These are phyloP conservation scores for Alternaria sp. DNA, from an alignment of 2,329 filamentous ascomycete genomes.

Conservation along the genomic window DNA sequence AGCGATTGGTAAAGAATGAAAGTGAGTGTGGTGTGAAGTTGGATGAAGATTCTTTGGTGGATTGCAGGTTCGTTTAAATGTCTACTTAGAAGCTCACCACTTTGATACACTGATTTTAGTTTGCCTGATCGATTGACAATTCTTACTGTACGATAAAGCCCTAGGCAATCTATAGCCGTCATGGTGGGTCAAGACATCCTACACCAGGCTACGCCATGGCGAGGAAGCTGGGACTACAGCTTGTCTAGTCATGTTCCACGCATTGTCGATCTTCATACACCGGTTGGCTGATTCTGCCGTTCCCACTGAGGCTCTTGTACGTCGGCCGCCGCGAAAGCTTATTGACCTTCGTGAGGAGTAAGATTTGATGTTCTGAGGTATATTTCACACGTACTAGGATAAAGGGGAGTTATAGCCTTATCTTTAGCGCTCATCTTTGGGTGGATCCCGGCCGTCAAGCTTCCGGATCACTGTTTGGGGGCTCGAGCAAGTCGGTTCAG, in stretches of 20 bases:
- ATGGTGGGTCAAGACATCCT: background rate
- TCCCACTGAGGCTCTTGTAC: background rate
- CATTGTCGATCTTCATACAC: slow-evolving; percentile 13
- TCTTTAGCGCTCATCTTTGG: background rate
- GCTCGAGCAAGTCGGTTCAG: background rate
- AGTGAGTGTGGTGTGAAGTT: slow-evolving; percentile 15
- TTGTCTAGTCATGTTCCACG: slow-evolving; percentile 3
- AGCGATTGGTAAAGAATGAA: slow-evolving; percentile 2
- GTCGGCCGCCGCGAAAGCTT: slow-evolving; percentile 1
- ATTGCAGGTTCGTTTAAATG: slow-evolving; percentile 12
- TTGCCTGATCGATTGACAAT: slow-evolving; percentile 9
- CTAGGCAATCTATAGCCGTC: background rate
- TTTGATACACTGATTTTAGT: slow-evolving; percentile 10
- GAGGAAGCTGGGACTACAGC: background rate
- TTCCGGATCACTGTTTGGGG: slow-evolving; percentile 3
- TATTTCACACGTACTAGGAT: background rate
- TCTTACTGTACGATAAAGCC: background rate
- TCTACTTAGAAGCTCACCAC: background rate
- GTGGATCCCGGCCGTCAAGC: slow-evolving; percentile 11
- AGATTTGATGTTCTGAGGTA: slow-evolving; percentile 10
- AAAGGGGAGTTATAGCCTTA: background rate
- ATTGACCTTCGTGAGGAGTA: background rate
- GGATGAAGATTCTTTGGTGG: slow-evolving; percentile 6
- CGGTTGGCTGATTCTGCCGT: background rate
- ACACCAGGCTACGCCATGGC: slow-evolving; percentile 1